Conservation (phyloP, 805 yeast genomes). For the Barnettozyma pratensis region DNA sequence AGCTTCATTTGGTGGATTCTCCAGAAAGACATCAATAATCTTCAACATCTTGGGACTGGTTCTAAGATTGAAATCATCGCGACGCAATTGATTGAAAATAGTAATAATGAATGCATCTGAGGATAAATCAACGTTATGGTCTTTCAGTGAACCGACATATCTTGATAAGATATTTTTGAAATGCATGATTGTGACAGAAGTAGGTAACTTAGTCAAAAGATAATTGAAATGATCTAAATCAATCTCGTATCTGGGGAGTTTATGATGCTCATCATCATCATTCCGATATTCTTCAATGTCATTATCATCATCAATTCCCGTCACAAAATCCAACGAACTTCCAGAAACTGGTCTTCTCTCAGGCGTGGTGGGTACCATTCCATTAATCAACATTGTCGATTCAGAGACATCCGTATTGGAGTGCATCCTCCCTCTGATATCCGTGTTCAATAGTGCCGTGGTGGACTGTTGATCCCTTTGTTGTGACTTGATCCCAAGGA, state of each 20-base stretch:
- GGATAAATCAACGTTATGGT: conserved; percentile 14
- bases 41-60: conserved; percentile 10
- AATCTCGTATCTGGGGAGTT: conserved; percentile 3
- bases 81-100: conserved; percentile 18
- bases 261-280: not conserved
- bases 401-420: conserved; percentile 14
- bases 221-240: conserved; percentile 11
- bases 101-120: conserved; percentile 21
- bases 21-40: conserved; percentile 19
- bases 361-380: conserved; percentile 14
- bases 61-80: not conserved
- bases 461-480: conserved; percentile 2
- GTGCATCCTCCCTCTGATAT: not conserved
- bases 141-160: conserved; percentile 13
- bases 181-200: conserved; percentile 4
- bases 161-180: conserved; percentile 17
- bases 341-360: conserved; percentile 20
- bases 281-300: not conserved
- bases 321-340: conserved; percentile 16
- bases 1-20: conserved; percentile 20
- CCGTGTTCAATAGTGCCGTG: conserved; percentile 4
- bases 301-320: conserved; percentile 2
- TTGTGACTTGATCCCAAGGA: too few species aligned
- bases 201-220: conserved; percentile 9
- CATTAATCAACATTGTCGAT: conserved; percentile 16